Evolutionary conservation across 176 grass and related monocot genomes (phyloP).

Genomic region (Zoysia japonica): DNA sequence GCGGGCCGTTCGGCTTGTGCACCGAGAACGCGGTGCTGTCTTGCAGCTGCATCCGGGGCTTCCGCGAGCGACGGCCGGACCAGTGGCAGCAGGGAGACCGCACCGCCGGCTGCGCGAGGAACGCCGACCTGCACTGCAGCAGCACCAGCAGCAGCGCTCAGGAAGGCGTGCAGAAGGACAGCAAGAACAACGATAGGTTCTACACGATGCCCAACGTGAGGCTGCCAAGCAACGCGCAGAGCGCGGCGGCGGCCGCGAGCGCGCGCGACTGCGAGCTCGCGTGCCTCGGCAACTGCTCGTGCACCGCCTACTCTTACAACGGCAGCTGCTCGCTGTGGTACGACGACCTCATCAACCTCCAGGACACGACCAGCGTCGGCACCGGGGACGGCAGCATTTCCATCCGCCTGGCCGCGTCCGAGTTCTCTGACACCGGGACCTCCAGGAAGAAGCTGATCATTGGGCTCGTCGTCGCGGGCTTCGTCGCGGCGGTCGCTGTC

Average conservation of each 20-base stretch:
- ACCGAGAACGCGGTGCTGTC: constrained; percentile 28
- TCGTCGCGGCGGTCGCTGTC: background rate
- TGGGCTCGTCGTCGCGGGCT: constrained; percentile 9
- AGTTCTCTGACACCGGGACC: constrained; percentile 26
- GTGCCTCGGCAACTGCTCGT: constrained; percentile 55
- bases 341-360: constrained; percentile 48
- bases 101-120: constrained; percentile 43
- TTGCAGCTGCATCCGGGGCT: constrained; percentile 52
- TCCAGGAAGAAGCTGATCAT: constrained; percentile 16
- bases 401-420: constrained; percentile 51
- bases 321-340: constrained; percentile 49
- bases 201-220: constrained; percentile 39
- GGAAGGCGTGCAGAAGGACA: background rate
- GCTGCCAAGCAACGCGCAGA: constrained; percentile 33
- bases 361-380: constrained; percentile 29
- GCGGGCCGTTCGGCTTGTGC: constrained; percentile 51
- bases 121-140: constrained; percentile 28
- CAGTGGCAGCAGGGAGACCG: constrained; percentile 40
- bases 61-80: background rate
- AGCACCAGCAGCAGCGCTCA: background rate
- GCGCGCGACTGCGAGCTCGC: constrained; percentile 41
- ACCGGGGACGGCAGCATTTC: constrained; percentile 29
- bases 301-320: constrained; percentile 50
- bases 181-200: constrained; percentile 25
- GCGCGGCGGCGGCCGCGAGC: background rate